Evolutionary conservation across 306 rosid genomes (phyloP), one percentile per base, ranked within the genome.

Genomic region (Arachis stenosperma): DNA sequence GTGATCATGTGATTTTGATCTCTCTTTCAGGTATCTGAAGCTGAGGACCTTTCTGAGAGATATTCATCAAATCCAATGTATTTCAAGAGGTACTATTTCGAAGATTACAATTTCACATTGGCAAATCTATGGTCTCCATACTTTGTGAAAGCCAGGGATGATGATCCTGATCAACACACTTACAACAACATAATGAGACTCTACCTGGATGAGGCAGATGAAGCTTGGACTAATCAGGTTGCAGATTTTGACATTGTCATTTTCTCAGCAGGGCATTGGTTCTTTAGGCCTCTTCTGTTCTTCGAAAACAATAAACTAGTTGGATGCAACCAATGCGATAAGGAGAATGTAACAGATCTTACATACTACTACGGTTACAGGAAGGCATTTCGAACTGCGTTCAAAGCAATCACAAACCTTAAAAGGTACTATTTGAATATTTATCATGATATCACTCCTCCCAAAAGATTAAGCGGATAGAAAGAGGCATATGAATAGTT

Each of bases 221-320:
- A 84, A 56, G 79, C 79, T 2, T 95, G 98, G 99, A 54, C 79
- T 0, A 60, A 76, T 2, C 56, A 84, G n/a, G 75, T 95, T 2
- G 84, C 76, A 43, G 52, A 59, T 36, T 95, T 87, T 3, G 96
- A 95, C 78, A 88, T 86, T 12, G 90, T 95, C 12, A 78, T 95
- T 9, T 70, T 95, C 82, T 91, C 98, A 50, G 89, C 88, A 4
- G 99, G 98, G 14, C 97, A 91, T 8, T 95, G 99, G 99, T 95
- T 95, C 83, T 91, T 91, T 17, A 78, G 96, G 30, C 92, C 93
- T 0, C 55, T 81, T 7, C 37, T 88, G 39, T 76, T 72, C 77
- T 75, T 88, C 17, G 93, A 91, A 69, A 84, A 88, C 7, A 85
- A 80, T 11, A 65, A 42, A 6, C 77, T 85, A 10, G 70, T 86